Percentiles rank a stretch among this genome's conserved stretches.
phyloP scores from a whole-genome alignment of 73 alveolate species.

The Uronychia setigera region DNA sequence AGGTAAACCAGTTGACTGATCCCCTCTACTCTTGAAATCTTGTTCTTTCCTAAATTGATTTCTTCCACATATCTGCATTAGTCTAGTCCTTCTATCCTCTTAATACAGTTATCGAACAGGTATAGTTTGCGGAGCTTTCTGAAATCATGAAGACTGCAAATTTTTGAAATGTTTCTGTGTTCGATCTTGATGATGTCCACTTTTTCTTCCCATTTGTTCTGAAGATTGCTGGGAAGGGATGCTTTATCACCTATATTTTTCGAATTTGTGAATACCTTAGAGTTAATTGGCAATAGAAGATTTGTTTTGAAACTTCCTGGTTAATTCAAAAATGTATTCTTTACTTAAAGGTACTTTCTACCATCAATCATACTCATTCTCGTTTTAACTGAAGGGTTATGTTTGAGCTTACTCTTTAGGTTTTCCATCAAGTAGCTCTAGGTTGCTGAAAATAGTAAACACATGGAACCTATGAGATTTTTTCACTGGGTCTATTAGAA shows the following conservation, averaged over 20 bases:
- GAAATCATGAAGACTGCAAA: conserved; percentile 54
- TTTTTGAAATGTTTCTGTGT: conserved; percentile 43
- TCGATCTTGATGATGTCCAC: conserved; percentile 47
- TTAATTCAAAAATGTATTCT: neutral
- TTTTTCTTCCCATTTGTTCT: conserved; percentile 43
- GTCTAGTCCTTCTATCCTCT: conserved; percentile 85
- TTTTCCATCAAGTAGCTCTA: neutral
- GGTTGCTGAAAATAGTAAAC: neutral
- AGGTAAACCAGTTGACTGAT: conserved; percentile 68
- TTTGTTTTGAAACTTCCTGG: neutral
- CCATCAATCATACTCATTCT: neutral
- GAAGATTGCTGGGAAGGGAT: neutral
- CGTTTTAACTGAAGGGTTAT: neutral
- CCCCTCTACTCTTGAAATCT: conserved; percentile 80
- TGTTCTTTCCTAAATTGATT: conserved; percentile 88
- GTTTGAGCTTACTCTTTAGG: neutral
- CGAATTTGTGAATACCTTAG: too few species aligned
- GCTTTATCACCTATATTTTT: too few species aligned
- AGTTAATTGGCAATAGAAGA: neutral
- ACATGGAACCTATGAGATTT: conserved; percentile 25
- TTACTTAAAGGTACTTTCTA: neutral
- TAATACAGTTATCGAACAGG: conserved; percentile 84
- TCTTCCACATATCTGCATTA: conserved; percentile 87
- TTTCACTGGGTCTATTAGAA: conserved; percentile 23
- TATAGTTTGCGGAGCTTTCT: conserved; percentile 69